Conservation (phyloP, 2,329 filamentous ascomycete genomes). For the Aschersonia sp. region DNA sequence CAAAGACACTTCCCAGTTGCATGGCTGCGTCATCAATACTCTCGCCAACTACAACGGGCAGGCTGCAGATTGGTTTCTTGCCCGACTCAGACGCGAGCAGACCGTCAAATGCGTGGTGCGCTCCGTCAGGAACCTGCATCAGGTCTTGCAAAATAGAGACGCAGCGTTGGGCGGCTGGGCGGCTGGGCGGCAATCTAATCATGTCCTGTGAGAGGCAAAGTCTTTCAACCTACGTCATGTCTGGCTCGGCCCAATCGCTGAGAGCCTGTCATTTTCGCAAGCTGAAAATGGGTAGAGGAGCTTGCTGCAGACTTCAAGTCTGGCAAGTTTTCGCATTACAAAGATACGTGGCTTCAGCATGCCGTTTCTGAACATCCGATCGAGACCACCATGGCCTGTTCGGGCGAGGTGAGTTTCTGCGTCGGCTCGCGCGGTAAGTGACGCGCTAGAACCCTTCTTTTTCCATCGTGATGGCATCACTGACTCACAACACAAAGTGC, state of each 20-base stretch:
- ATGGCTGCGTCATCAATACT: conserved; percentile 47
- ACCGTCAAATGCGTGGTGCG: conserved; percentile 54
- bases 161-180: conserved; percentile 40
- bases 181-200: conserved; percentile 53
- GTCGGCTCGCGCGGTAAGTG: conserved; percentile 46
- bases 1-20: conserved; percentile 44
- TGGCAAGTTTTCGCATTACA: conserved; percentile 38
- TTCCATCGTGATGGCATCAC: not conserved
- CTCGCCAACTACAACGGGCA: conserved; percentile 46
- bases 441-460: not conserved
- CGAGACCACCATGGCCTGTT: conserved; percentile 47
- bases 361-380: conserved; percentile 38
- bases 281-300: conserved; percentile 42
- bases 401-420: conserved; percentile 44
- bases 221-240: conserved; percentile 55
- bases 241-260: conserved; percentile 58
- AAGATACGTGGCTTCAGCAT: conserved; percentile 40
- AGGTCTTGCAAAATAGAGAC: conserved; percentile 52
- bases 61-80: conserved; percentile 30
- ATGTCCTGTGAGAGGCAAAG: conserved; percentile 43
- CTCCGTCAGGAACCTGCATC: conserved; percentile 57
- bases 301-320: conserved; percentile 38
- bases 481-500: conserved; percentile 23
- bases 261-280: conserved; percentile 39
- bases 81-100: conserved; percentile 32